A percentile compares a stretch with the other conserved stretches of the same genome.
These are phyloP conservation scores for Iris macrosiphon DNA, from an alignment of 106 monocot species.

Conservation along the genomic window DNA sequence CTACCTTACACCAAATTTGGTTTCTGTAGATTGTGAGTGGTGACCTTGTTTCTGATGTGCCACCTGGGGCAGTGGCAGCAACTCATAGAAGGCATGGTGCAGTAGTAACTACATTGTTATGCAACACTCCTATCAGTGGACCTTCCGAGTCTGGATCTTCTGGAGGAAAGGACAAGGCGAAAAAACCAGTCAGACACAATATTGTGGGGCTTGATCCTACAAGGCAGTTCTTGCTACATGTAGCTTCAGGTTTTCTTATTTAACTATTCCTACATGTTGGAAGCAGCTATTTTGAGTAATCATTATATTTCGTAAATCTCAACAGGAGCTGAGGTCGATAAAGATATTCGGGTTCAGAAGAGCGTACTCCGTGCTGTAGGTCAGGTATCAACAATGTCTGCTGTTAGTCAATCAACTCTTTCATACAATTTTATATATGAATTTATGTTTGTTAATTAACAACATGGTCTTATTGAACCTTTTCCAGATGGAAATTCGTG, in stretches of 20 bases:
- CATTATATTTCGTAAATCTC: constrained; percentile 4
- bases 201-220: constrained; percentile 87
- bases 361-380: constrained; percentile 66
- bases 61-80: constrained; percentile 91
- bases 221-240: constrained; percentile 64
- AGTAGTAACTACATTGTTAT: constrained; percentile 76
- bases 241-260: constrained; percentile 62
- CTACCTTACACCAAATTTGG: not conserved
- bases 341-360: constrained; percentile 85
- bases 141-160: constrained; percentile 65
- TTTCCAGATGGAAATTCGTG: constrained; percentile 89
- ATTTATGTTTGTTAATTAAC: too few relatives aligned
- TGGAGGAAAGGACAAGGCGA: constrained; percentile 87
- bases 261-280: not conserved
- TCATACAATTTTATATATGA: not conserved
- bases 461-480: not conserved
- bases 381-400: constrained; percentile 37
- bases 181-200: constrained; percentile 61
- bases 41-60: constrained; percentile 85
- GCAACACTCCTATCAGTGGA: constrained; percentile 74
- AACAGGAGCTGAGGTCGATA: constrained; percentile 79
- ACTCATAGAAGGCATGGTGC: constrained; percentile 97
- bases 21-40: constrained; percentile 73
- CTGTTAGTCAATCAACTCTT: not conserved
- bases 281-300: not conserved